Evolutionary conservation across 108 stramenopile genomes (phyloP), one percentile per base, ranked within the genome.

Genomic region (Cyclostephanos invisitatus): DNA sequence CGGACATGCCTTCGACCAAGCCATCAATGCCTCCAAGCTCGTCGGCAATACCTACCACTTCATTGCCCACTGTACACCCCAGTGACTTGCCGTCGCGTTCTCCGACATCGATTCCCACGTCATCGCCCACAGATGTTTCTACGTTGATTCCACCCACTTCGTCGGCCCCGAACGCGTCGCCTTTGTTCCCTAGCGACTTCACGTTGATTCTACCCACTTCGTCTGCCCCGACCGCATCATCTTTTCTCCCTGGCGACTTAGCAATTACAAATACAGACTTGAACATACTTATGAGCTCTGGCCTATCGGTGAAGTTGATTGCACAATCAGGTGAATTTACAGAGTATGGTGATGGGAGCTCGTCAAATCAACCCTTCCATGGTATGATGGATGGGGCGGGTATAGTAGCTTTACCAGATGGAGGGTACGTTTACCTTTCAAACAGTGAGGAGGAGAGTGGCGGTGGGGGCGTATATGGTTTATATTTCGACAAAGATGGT

Each of bases 401-500:
- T 14, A 49, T 72, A 25, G 51, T 83, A 58, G 51, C 64, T 7
- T 48, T 80, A 14, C 47, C 12, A 11, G 20, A 6, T 28, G 56
- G 63, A 59, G 83, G 77, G 0, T 88, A 70, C 55, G 75, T 77
- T 22, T 85, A 84, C 44, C 79, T 85, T 11, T 50, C 50, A 57
- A 89, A 84, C 47, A 35, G 66, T 38, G 84, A 87, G 64, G 51
- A 50, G 5, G 21, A 59, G 2, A 47, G 28, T 8, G 24, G 28
- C 29, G 56, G 15, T 11, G 73, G 63, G 10, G 79, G 80, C 12
- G 69, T 78, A 11, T 63, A 73, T 18, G 85, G 83, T 15, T 80
- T 85, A 1, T 71, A 75, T 36, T 80, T 83, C 51, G 78, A 83
- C 42, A 6, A 46, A 9, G 17, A 50, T 51, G 74, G 75, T 6